These are phyloP conservation scores for Populus tremula DNA, from an alignment of 345 rosid species.

Conservation along the genomic window DNA sequence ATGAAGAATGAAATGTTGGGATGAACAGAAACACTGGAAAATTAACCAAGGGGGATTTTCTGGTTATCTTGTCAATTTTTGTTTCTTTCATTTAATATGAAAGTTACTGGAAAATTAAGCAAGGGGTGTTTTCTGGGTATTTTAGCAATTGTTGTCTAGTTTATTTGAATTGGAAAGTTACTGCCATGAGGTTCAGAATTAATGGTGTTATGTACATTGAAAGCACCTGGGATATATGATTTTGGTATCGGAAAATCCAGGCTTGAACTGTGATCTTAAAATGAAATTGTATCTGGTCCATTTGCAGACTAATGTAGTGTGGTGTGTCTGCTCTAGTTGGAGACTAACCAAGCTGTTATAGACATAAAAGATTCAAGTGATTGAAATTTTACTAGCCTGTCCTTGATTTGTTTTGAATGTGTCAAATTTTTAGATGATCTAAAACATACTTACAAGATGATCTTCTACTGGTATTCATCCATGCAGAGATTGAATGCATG, in stretches of 20 bases:
- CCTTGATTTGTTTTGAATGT: not conserved
- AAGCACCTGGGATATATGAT: not conserved
- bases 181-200: not conserved
- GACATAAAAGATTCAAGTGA: not conserved
- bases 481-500: slow-evolving; percentile 57
- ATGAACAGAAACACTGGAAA: not conserved
- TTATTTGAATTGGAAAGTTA: not conserved
- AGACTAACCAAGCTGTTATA: not conserved
- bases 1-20: not conserved
- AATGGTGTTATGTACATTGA: not conserved
- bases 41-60: not conserved
- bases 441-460: not conserved
- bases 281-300: not conserved
- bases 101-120: not conserved
- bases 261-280: not conserved
- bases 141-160: not conserved
- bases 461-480: slow-evolving; percentile 8
- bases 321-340: not conserved
- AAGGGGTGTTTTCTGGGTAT: not conserved
- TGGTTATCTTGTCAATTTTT: not conserved
- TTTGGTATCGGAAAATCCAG: not conserved
- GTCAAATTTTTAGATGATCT: not conserved
- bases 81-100: not conserved
- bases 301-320: not conserved
- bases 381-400: not conserved